Conservation (phyloP, 129 eudicot genomes). For the Logfia minima region DNA sequence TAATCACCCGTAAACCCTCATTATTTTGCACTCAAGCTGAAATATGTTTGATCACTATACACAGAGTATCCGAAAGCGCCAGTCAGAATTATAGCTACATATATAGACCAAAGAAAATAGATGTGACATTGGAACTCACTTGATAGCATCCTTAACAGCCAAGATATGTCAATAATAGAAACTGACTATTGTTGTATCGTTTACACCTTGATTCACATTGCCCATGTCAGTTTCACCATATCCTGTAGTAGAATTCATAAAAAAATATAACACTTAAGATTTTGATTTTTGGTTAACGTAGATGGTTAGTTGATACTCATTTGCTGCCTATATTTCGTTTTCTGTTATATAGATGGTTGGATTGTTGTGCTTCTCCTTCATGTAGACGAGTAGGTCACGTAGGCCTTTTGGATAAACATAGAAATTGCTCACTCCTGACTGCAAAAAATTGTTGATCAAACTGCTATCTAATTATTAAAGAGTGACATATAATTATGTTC, state of each 20-base stretch:
- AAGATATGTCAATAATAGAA: conserved; percentile 28
- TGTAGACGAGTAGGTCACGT: conserved; percentile 28
- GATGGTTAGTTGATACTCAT: neutral
- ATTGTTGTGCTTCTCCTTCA: conserved; percentile 32
- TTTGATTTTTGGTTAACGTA: neutral
- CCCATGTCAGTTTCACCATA: conserved; percentile 4
- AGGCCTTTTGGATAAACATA: conserved; percentile 40
- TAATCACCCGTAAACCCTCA: too few relatives aligned
- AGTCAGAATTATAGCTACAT: neutral
- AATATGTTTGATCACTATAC: neutral
- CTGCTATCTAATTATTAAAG: neutral
- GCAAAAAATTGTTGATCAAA: conserved; percentile 5
- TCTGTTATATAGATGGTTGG: conserved; percentile 37
- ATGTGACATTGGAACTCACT: conserved; percentile 19
- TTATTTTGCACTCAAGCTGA: too few relatives aligned
- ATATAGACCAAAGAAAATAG: neutral
- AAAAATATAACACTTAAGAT: neutral
- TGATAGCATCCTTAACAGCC: conserved; percentile 25
- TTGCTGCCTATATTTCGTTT: neutral
- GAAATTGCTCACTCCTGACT: conserved; percentile 24
- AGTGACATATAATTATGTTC: neutral
- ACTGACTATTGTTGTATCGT: conserved; percentile 17
- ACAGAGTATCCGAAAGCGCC: neutral
- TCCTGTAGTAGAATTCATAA: conserved; percentile 2
- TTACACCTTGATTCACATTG: conserved; percentile 14